Percentiles rank a stretch among this genome's conserved stretches.
phyloP scores from a whole-genome alignment of 352 stramenopile genomes.

The Phytopythium delawarense region DNA sequence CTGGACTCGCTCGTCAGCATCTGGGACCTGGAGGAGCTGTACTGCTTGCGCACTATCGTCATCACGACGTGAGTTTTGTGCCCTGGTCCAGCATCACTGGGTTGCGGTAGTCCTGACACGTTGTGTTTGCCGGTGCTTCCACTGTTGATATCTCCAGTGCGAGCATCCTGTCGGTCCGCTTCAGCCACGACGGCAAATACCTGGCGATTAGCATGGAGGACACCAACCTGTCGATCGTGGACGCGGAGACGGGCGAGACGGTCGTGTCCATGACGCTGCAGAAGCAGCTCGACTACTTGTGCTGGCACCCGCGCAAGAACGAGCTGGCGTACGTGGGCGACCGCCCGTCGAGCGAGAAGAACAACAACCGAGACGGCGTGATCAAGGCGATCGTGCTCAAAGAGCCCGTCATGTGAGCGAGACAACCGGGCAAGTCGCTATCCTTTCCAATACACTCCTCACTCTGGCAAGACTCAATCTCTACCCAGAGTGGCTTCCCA shows the following conservation, averaged over 20 bases:
- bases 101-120: neutral
- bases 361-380: slow-evolving; percentile 73
- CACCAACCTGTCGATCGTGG: slow-evolving; percentile 57
- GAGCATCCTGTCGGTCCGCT: slow-evolving; percentile 76
- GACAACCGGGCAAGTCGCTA: neutral
- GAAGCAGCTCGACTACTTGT: slow-evolving; percentile 69
- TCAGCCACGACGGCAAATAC: slow-evolving; percentile 69
- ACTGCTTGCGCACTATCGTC: slow-evolving; percentile 79
- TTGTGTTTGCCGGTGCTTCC: neutral
- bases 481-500: slow-evolving; percentile 4
- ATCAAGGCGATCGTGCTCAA: slow-evolving; percentile 85
- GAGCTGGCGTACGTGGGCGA: slow-evolving; percentile 83
- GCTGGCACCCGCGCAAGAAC: slow-evolving; percentile 82
- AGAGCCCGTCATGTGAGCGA: slow-evolving; percentile 13
- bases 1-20: slow-evolving; percentile 81
- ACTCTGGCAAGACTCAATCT: neutral
- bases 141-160: slow-evolving; percentile 29
- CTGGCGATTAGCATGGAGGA: slow-evolving; percentile 80
- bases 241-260: slow-evolving; percentile 56
- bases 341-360: slow-evolving; percentile 71
- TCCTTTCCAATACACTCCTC: slow-evolving; percentile 1
- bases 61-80: slow-evolving; percentile 59
- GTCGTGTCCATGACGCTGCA: slow-evolving; percentile 63
- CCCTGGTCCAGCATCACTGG: neutral
- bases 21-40: slow-evolving; percentile 85